Evolutionary conservation across 164 flowering plant genomes (phyloP).

Genomic region (Berberis vulgaris): DNA sequence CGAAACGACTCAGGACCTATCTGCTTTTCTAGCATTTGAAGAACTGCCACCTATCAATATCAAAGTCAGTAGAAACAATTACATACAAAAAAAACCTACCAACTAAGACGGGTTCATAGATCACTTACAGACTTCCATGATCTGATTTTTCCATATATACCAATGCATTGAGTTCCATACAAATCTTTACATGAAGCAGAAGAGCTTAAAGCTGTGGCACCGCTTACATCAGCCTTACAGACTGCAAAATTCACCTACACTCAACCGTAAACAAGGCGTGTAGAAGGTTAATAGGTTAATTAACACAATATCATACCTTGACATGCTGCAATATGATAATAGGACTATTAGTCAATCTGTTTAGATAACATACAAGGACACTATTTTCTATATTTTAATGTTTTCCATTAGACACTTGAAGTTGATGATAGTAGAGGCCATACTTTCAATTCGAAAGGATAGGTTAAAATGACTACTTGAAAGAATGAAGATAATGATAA

Average conservation of each 20-base stretch:
- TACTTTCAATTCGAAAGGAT: no score
- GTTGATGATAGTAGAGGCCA: no score
- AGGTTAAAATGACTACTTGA: no score
- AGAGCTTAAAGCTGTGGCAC: slow-evolving; percentile 72
- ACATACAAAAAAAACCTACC: not conserved
- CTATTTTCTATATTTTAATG: no score
- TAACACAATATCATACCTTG: not conserved
- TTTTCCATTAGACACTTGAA: no score
- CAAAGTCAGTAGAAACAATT: slow-evolving; percentile 1
- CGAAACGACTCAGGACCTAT: slow-evolving; percentile 96
- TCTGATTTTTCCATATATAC: slow-evolving; percentile 79
- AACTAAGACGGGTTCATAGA: not conserved
- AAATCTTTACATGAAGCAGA: slow-evolving; percentile 45
- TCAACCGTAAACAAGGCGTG: not conserved
- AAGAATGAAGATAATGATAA: no score
- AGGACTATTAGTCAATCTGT: no score
- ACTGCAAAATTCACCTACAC: slow-evolving; percentile 86
- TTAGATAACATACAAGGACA: no score
- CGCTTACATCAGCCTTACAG: slow-evolving; percentile 80
- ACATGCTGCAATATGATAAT: no score
- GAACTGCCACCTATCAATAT: slow-evolving; percentile 68
- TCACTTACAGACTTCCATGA: slow-evolving; percentile 94
- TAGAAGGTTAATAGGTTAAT: not conserved
- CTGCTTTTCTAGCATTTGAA: slow-evolving; percentile 97
- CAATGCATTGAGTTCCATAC: slow-evolving; percentile 81